A percentile compares a stretch with the other conserved stretches of the same genome.
These are phyloP conservation scores for Citrullus amarus DNA, from an alignment of 306 rosid genomes.

Conservation along the genomic window DNA sequence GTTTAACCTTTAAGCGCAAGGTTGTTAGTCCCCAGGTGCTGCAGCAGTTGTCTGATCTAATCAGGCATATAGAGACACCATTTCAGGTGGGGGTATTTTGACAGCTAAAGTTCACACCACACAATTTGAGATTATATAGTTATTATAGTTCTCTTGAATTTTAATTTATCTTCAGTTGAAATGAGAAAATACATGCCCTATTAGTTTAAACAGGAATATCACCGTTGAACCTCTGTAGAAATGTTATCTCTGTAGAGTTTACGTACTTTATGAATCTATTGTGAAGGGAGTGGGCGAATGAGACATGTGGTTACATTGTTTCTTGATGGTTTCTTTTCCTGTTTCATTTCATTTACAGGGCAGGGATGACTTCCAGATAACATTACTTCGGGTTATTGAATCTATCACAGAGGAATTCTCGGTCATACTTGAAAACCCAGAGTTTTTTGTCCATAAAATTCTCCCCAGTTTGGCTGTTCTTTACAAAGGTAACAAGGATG, in stretches of 20 bases:
- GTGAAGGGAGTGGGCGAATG: neutral
- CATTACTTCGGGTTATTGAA: conserved; percentile 79
- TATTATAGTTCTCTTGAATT: neutral
- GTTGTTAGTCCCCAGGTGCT: conserved; percentile 60
- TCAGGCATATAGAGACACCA: conserved; percentile 64
- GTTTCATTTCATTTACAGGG: conserved; percentile 48
- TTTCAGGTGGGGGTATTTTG: conserved; percentile 53
- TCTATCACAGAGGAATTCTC: conserved; percentile 70
- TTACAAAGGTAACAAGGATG: conserved; percentile 90
- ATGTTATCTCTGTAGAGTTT: neutral
- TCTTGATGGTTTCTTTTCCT: neutral
- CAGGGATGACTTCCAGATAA: conserved; percentile 93
- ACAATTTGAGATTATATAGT: neutral
- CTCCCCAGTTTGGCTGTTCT: conserved; percentile 90
- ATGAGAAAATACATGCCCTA: neutral
- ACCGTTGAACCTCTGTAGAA: neutral
- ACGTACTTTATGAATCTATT: neutral
- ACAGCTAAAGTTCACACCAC: neutral
- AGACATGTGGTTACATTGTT: neutral
- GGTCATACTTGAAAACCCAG: conserved; percentile 51
- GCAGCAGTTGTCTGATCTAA: conserved; percentile 70
- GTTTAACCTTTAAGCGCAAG: conserved; percentile 72
- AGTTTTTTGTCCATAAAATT: conserved; percentile 58
- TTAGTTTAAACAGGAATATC: neutral
- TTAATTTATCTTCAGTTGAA: neutral